Percentiles rank a stretch among this genome's conserved stretches.
Conservation (phyloP, 306 rosid genomes). For the Pueraria montana region DNA sequence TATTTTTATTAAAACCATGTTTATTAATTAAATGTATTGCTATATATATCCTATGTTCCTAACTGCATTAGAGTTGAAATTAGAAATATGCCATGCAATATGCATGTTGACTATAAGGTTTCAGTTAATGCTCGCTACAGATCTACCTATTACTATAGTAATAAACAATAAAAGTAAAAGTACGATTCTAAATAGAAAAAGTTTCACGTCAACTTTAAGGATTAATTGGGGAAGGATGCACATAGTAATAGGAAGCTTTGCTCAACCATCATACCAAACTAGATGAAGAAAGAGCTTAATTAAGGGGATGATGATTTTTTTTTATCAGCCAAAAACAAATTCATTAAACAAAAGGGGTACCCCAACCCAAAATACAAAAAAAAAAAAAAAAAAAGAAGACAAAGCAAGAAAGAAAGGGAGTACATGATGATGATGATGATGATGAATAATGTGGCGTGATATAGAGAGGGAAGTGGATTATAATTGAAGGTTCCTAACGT, state of each 20-base stretch:
- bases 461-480: slow-evolving; percentile 6
- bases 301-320: too few relatives aligned
- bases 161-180: neutral
- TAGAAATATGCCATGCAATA: too few relatives aligned
- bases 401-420: too few relatives aligned
- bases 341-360: too few relatives aligned
- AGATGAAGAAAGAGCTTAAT: neutral
- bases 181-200: slow-evolving; percentile 1
- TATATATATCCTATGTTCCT: too few relatives aligned
- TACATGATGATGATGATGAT: too few relatives aligned
- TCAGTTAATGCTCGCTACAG: neutral
- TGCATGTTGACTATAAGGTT: slow-evolving; percentile 3
- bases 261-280: neutral
- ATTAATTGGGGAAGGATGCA: neutral
- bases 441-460: slow-evolving; percentile 3
- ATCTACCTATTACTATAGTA: neutral
- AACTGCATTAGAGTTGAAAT: too few relatives aligned
- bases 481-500: neutral
- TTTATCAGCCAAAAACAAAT: too few relatives aligned
- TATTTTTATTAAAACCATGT: too few relatives aligned
- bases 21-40: too few relatives aligned
- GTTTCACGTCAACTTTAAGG: neutral
- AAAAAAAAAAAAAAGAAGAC: too few relatives aligned
- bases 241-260: neutral
- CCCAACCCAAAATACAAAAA: too few relatives aligned